Percentiles rank a stretch among this genome's conserved stretches.
Evolutionary conservation across 2,329 filamentous ascomycete genomes (phyloP).

Genomic region (Ploettnerulaceae sp.): DNA sequence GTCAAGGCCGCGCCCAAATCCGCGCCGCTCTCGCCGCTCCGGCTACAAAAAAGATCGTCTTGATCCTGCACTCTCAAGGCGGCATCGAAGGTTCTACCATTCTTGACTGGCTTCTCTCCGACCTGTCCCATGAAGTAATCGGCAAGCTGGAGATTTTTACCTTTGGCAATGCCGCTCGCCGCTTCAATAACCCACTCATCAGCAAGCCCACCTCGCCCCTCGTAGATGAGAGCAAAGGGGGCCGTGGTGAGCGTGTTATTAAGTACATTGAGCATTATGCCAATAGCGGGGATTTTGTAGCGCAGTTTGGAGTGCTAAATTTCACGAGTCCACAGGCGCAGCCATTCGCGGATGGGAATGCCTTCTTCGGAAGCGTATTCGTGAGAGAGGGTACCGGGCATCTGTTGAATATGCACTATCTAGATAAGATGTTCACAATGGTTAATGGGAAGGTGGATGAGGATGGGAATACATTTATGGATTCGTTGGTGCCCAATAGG

Average conservation of each 20-base stretch:
- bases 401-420: constrained; percentile 34
- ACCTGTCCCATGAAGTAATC: constrained; percentile 62
- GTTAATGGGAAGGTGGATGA: constrained; percentile 21
- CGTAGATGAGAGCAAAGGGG: constrained; percentile 13
- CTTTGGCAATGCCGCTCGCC: constrained; percentile 73
- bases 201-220: constrained; percentile 34
- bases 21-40: constrained; percentile 50
- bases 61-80: constrained; percentile 74
- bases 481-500: constrained; percentile 10
- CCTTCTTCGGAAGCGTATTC: constrained; percentile 30
- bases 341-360: constrained; percentile 16
- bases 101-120: constrained; percentile 71
- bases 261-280: constrained; percentile 68
- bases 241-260: constrained; percentile 39
- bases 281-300: constrained; percentile 68
- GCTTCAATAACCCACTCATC: constrained; percentile 72
- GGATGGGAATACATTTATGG: constrained; percentile 27
- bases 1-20: constrained; percentile 53
- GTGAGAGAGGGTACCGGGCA: constrained; percentile 25
- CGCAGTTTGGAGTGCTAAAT: constrained; percentile 67
- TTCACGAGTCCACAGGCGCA: constrained; percentile 40
- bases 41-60: constrained; percentile 65
- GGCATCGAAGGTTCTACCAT: constrained; percentile 69
- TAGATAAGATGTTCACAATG: constrained; percentile 34
- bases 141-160: constrained; percentile 71